These are phyloP conservation scores for Pisolithus albus DNA, from an alignment of 768 basidiomycete species.

Conservation along the genomic window DNA sequence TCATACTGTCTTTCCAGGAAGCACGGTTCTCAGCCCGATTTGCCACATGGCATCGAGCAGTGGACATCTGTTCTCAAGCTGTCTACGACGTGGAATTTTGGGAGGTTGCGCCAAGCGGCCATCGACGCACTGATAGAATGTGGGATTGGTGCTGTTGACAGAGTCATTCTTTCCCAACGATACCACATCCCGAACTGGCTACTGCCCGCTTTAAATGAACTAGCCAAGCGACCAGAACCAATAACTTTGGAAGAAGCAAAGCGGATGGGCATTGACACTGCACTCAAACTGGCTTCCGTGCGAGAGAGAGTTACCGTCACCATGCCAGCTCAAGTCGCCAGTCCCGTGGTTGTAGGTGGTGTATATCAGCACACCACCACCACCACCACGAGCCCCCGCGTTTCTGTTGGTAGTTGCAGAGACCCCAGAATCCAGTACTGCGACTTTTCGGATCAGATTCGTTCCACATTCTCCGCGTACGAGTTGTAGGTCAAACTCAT, in stretches of 20 bases:
- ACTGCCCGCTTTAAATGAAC: slow-evolving; percentile 17
- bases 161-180: slow-evolving; percentile 20
- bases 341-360: too few species aligned
- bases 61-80: slow-evolving; percentile 33
- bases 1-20: background rate
- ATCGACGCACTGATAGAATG: slow-evolving; percentile 16
- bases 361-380: too few species aligned
- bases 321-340: too few species aligned
- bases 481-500: too few species aligned
- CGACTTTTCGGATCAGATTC: too few species aligned
- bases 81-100: slow-evolving; percentile 31
- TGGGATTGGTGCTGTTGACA: slow-evolving; percentile 14
- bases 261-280: slow-evolving; percentile 2
- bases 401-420: too few species aligned
- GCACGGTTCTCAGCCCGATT: background rate
- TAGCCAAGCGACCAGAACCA: slow-evolving; percentile 11
- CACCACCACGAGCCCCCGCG: too few species aligned
- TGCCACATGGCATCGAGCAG: slow-evolving; percentile 12
- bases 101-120: slow-evolving; percentile 21
- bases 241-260: slow-evolving; percentile 1
- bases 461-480: too few species aligned
- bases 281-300: slow-evolving; percentile 2
- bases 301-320: background rate
- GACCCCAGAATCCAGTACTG: too few species aligned
- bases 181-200: slow-evolving; percentile 28